These are phyloP conservation scores for Baudoinia panamericana DNA, from an alignment of 495 filamentous ascomycete genomes.

Conservation along the genomic window DNA sequence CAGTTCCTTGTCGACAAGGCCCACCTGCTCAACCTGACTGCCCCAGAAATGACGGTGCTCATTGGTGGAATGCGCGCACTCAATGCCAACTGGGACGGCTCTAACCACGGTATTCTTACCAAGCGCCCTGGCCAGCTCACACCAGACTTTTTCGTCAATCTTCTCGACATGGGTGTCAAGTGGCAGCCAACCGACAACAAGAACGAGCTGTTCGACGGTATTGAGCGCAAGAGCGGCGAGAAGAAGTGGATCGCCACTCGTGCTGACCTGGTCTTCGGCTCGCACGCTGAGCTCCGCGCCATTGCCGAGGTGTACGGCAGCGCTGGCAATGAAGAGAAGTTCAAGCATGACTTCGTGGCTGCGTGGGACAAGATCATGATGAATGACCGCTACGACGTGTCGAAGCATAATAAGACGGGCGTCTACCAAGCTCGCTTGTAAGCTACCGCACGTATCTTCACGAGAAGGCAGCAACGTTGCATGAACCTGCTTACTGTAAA, in stretches of 20 bases:
- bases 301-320: conserved; percentile 52
- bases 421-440: no score
- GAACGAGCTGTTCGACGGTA: conserved; percentile 46
- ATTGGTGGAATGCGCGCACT: conserved; percentile 54
- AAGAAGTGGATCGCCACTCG: conserved; percentile 58
- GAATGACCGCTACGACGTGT: conserved; percentile 51
- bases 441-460: no score
- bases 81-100: conserved; percentile 54
- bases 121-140: conserved; percentile 48
- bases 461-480: no score
- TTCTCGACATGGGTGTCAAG: conserved; percentile 49
- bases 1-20: conserved; percentile 56
- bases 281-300: conserved; percentile 57
- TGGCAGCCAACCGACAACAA: conserved; percentile 42
- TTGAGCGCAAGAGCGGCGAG: conserved; percentile 50
- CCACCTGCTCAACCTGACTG: conserved; percentile 50
- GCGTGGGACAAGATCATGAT: conserved; percentile 63
- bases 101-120: conserved; percentile 49
- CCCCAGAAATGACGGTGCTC: conserved; percentile 53
- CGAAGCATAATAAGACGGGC: no score
- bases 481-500: no score
- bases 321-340: conserved; percentile 42
- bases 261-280: conserved; percentile 56
- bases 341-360: conserved; percentile 54
- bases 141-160: conserved; percentile 66